Evolutionary conservation across 345 rosid genomes (phyloP), one percentile per base, ranked within the genome.

Genomic region (Raphanus raphanistrum): DNA sequence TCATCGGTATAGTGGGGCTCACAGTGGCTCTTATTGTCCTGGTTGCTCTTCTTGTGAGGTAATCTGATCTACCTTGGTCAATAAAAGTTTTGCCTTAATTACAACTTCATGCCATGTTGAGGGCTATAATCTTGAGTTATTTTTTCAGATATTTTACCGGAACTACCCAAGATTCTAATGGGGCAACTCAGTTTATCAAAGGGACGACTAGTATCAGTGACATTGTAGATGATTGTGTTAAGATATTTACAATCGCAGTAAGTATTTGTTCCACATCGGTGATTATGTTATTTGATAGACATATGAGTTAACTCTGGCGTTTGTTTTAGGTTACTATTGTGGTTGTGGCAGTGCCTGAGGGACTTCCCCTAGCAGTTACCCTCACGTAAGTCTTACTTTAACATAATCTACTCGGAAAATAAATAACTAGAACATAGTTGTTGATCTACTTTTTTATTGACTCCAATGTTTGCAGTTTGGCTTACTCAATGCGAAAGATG

Each of bases 331-430:
- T 96, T 64, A 93, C 98, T 12, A 96, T 96, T 75, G 98, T 96
- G 63, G 99, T 96, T 66, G 99, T 96, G 80, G 99, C 99, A 17
- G 99, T 96, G 81, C 99, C 99, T 10, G 99, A 96, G 71, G 99
- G 99, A 70, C 98, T 96, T 84, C 99, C 99, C 60, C 73, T 96
- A 87, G 99, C 99, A 76, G 99, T 96, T 74, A 96, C 99, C 27
- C 84, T 96, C 82, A 96, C 99, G 99, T 96, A 84, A 88, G 97
- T 81, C 63, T 21, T 41, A 31, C 29, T 72, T 72, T 43, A 17
- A 63, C 35, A 58, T 35, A 72, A 25, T 76, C 61, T 25, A 7
- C 61, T 55, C 28, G 21, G 28, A 15, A 9, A 1, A 57, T 21
- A 57, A 57, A 11, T 65, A 57, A 17, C 11, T 55, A 8, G 0